Conservation (phyloP, 257 asterid genomes). For the Nicotiana paniculata region DNA sequence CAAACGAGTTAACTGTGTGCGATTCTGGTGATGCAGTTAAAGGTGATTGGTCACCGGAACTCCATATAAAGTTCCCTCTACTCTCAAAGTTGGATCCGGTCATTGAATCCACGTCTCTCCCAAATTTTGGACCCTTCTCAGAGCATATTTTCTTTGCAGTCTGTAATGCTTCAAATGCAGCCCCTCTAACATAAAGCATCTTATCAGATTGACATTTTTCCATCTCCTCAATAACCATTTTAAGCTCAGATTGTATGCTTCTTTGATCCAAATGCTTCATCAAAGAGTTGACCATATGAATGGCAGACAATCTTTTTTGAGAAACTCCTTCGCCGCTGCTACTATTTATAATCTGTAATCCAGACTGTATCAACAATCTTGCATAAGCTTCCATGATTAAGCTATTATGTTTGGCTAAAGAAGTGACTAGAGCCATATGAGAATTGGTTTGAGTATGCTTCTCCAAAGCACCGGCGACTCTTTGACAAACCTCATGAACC, state of each 20-base stretch:
- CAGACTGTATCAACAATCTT: conserved; percentile 59
- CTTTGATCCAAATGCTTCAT: conserved; percentile 76
- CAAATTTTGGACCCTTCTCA: conserved; percentile 43
- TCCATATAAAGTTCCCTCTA: conserved; percentile 29
- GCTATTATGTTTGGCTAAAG: conserved; percentile 80
- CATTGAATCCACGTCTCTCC: conserved; percentile 37
- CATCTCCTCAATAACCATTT: conserved; percentile 64
- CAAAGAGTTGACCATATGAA: conserved; percentile 80
- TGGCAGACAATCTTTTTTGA: conserved; percentile 74
- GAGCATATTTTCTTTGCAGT: conserved; percentile 53
- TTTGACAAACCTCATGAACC: conserved; percentile 90
- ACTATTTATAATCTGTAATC: conserved; percentile 47
- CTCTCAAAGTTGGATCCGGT: conserved; percentile 45
- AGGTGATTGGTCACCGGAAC: conserved; percentile 51
- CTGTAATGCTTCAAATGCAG: conserved; percentile 87
- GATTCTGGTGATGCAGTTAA: conserved; percentile 76
- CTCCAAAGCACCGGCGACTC: conserved; percentile 79
- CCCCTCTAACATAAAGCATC: conserved; percentile 78
- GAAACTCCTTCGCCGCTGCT: conserved; percentile 60
- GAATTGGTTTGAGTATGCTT: conserved; percentile 68
- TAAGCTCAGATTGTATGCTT: conserved; percentile 66
- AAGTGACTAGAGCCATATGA: conserved; percentile 73
- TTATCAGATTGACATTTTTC: conserved; percentile 74
- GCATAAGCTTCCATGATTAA: conserved; percentile 86
- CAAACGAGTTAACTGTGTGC: conserved; percentile 56